Conservation (phyloP, 768 basidiomycete genomes). For the Termitomyces sp. region DNA sequence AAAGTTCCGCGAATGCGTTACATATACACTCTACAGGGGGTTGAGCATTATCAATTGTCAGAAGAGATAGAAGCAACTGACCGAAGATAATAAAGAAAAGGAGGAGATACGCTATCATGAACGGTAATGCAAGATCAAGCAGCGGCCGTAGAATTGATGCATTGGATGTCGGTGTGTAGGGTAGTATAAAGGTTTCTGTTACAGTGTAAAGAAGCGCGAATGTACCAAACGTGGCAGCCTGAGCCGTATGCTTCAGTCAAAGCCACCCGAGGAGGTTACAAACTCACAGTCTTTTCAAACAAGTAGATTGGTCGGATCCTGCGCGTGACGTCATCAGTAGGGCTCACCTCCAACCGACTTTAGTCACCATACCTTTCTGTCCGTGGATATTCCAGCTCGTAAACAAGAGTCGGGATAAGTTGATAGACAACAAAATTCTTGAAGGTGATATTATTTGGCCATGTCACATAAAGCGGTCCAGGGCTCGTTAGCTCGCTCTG, state of each 20-base stretch:
- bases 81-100: slow-evolving; percentile 86
- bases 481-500: slow-evolving; percentile 70
- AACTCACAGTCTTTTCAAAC: slow-evolving; percentile 65
- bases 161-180: slow-evolving; percentile 63
- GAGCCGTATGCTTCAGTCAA: slow-evolving; percentile 34
- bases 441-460: slow-evolving; percentile 83
- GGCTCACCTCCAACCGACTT: not conserved
- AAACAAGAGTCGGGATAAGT: slow-evolving; percentile 88
- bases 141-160: slow-evolving; percentile 74
- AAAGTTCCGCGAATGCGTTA: slow-evolving; percentile 92
- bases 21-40: slow-evolving; percentile 80
- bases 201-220: slow-evolving; percentile 93
- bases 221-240: slow-evolving; percentile 91
- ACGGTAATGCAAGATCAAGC: slow-evolving; percentile 86
- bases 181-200: slow-evolving; percentile 92
- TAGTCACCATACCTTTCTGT: slow-evolving; percentile 60
- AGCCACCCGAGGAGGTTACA: slow-evolving; percentile 18
- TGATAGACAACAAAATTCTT: slow-evolving; percentile 84
- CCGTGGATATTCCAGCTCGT: slow-evolving; percentile 94
- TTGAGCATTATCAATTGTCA: not conserved
- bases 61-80: slow-evolving; percentile 22
- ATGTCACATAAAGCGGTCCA: slow-evolving; percentile 65
- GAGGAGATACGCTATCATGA: slow-evolving; percentile 89
- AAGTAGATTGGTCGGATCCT: slow-evolving; percentile 80
- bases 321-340: slow-evolving; percentile 1